A percentile compares a stretch with the other conserved stretches of the same genome.
Evolutionary conservation across 495 filamentous ascomycete species (phyloP).

Genomic region (Penicillium pulvis): DNA sequence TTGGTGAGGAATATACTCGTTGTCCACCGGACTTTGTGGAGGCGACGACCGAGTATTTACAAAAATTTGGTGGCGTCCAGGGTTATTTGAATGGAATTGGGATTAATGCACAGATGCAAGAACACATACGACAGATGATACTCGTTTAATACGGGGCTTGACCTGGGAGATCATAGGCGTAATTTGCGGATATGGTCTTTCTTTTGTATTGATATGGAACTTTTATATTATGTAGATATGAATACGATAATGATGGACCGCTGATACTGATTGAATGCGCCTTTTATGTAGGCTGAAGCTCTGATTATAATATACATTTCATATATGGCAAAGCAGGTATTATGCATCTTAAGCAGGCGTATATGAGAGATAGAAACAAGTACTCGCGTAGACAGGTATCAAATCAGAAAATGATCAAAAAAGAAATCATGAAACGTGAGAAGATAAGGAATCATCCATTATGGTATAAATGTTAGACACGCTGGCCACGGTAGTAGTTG

Average conservation of each 20-base stretch:
- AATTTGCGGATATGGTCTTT: background rate
- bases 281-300: background rate
- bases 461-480: slow-evolving; percentile 2
- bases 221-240: slow-evolving; percentile 21
- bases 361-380: background rate
- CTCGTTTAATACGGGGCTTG: slow-evolving; percentile 3
- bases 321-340: background rate
- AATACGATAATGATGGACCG: slow-evolving; percentile 16
- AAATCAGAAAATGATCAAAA: background rate
- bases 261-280: background rate
- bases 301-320: background rate
- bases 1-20: slow-evolving; percentile 67
- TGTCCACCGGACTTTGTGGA: slow-evolving; percentile 59
- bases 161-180: background rate
- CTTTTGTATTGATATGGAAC: slow-evolving; percentile 13
- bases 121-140: slow-evolving; percentile 34
- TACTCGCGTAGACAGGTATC: background rate
- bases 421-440: slow-evolving; percentile 2
- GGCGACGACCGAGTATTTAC: slow-evolving; percentile 51
- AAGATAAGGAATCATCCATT: background rate
- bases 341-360: background rate
- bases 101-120: slow-evolving; percentile 44
- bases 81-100: slow-evolving; percentile 63
- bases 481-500: slow-evolving; percentile 19
- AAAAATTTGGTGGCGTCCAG: slow-evolving; percentile 60